These are phyloP conservation scores for Hamigera avellanea DNA, from an alignment of 495 filamentous ascomycete genomes.

Conservation along the genomic window DNA sequence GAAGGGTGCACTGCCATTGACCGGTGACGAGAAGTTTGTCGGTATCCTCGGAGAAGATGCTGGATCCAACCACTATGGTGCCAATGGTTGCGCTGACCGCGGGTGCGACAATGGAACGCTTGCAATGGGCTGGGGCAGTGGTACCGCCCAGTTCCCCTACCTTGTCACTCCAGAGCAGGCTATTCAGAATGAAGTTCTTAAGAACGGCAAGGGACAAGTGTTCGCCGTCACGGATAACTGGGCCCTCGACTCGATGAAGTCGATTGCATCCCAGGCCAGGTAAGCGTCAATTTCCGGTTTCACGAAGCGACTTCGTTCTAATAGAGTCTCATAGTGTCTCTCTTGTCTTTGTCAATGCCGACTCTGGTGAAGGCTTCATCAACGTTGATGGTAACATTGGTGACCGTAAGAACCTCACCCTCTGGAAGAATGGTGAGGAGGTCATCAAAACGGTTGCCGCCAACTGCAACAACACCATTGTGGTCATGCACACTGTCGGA, in stretches of 20 bases:
- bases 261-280: constrained; percentile 52
- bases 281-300: constrained; percentile 2
- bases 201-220: constrained; percentile 40
- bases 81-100: constrained; percentile 74
- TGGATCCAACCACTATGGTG: constrained; percentile 62
- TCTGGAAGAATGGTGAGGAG: constrained; percentile 73
- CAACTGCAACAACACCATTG: constrained; percentile 79
- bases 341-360: constrained; percentile 82
- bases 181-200: constrained; percentile 58
- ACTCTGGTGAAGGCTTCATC: constrained; percentile 82
- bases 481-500: constrained; percentile 79
- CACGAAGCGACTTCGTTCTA: not conserved
- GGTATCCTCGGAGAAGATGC: constrained; percentile 84
- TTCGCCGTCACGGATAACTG: constrained; percentile 73
- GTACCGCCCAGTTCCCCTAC: constrained; percentile 84
- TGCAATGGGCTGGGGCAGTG: constrained; percentile 91
- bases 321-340: constrained; percentile 34
- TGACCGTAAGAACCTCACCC: constrained; percentile 86
- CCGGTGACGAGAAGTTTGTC: constrained; percentile 58
- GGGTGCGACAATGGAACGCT: constrained; percentile 82
- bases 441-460: constrained; percentile 68
- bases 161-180: constrained; percentile 79
- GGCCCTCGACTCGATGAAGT: constrained; percentile 44
- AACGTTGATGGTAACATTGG: constrained; percentile 73
- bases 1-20: constrained; percentile 61